These are phyloP conservation scores for Coprinopsis strossmayeri DNA, from an alignment of 768 basidiomycete genomes.

Conservation along the genomic window DNA sequence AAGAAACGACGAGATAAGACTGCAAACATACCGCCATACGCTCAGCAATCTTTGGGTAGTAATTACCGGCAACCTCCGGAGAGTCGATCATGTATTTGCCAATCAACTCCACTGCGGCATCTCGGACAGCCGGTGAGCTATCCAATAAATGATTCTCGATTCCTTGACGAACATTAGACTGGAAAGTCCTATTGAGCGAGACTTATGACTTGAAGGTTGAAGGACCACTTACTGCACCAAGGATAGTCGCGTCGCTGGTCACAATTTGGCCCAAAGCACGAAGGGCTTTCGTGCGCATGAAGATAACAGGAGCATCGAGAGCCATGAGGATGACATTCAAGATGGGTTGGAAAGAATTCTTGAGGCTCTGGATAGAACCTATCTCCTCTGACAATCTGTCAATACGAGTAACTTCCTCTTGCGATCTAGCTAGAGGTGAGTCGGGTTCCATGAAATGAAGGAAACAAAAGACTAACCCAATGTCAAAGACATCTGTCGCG, in stretches of 20 bases:
- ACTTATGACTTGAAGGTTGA: background rate
- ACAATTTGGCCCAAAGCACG: slow-evolving; percentile 86
- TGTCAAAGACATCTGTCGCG: slow-evolving; percentile 70
- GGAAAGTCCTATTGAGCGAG: slow-evolving; percentile 3
- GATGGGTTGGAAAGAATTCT: slow-evolving; percentile 79
- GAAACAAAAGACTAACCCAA: slow-evolving; percentile 45
- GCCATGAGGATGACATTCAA: slow-evolving; percentile 72
- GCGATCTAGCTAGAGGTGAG: slow-evolving; percentile 36
- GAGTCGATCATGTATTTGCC: slow-evolving; percentile 95
- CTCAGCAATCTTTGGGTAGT: slow-evolving; percentile 83
- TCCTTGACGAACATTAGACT: slow-evolving; percentile 76
- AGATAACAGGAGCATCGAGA: slow-evolving; percentile 81
- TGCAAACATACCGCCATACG: slow-evolving; percentile 81
- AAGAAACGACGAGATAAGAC: background rate
- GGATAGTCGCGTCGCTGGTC: slow-evolving; percentile 78
- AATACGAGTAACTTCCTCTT: slow-evolving; percentile 63
- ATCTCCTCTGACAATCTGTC: slow-evolving; percentile 72
- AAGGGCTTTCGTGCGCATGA: slow-evolving; percentile 91
- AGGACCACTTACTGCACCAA: slow-evolving; percentile 53
- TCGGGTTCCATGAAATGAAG: background rate
- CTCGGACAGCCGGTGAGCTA: slow-evolving; percentile 89
- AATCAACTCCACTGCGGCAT: slow-evolving; percentile 93
- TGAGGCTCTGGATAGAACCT: slow-evolving; percentile 68
- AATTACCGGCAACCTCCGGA: slow-evolving; percentile 82
- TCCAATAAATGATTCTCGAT: slow-evolving; percentile 91